phyloP scores from a whole-genome alignment of 768 basidiomycete species.

The Kondoa subrosea region DNA sequence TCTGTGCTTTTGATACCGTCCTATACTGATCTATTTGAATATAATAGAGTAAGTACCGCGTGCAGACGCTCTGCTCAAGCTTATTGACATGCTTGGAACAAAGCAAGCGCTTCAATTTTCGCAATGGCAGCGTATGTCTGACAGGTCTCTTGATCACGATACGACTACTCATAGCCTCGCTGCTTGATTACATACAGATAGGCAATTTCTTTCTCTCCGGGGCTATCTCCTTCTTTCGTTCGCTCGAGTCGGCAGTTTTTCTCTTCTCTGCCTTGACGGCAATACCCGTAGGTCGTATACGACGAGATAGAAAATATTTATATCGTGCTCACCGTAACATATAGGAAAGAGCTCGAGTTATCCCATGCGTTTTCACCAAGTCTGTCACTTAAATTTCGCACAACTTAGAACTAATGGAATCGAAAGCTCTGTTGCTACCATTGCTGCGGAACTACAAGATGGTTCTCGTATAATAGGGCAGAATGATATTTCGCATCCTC shows the following conservation, averaged over 20 bases:
- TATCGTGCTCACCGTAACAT: too few relatives aligned
- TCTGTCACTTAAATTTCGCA: not conserved
- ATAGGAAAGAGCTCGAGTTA: constrained; percentile 50
- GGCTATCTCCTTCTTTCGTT: constrained; percentile 75
- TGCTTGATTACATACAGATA: too few relatives aligned
- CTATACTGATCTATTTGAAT: too few relatives aligned
- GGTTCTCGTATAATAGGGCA: constrained; percentile 68
- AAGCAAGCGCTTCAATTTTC: constrained; percentile 83
- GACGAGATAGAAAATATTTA: too few relatives aligned
- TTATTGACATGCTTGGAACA: not conserved
- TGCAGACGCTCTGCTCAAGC: too few relatives aligned
- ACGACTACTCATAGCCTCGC: not conserved
- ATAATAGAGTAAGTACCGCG: too few relatives aligned
- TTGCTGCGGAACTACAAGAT: constrained; percentile 66
- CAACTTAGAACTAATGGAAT: not conserved
- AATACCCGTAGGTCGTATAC: constrained; percentile 38
- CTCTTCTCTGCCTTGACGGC: constrained; percentile 81
- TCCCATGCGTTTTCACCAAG: constrained; percentile 82
- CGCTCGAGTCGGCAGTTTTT: constrained; percentile 82
- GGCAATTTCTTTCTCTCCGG: constrained; percentile 85
- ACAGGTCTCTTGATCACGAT: not conserved
- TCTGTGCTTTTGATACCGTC: not conserved
- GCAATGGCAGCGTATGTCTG: constrained; percentile 45
- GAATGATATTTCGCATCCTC: constrained; percentile 83
- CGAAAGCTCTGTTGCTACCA: constrained; percentile 60